phyloP scores from a whole-genome alignment of 768 basidiomycete genomes.

The Jaapia argillacea region DNA sequence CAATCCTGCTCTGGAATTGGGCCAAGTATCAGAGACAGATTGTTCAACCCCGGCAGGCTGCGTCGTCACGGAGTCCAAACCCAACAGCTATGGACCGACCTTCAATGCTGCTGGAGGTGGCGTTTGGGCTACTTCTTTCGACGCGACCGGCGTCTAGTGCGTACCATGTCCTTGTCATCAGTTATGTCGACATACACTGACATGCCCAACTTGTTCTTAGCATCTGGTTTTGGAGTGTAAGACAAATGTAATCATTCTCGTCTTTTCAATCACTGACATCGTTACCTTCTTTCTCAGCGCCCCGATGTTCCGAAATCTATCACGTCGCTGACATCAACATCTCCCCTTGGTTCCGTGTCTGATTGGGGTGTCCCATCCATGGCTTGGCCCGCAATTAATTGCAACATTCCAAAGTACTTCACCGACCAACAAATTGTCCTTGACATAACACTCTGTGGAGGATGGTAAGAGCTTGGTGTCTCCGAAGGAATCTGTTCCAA shows the following conservation, averaged over 20 bases:
- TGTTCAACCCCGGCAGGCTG: slow-evolving; percentile 17
- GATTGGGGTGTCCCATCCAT: slow-evolving; percentile 38
- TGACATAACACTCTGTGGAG: slow-evolving; percentile 64
- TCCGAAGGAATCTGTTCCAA: slow-evolving; percentile 11
- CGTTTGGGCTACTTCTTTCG: slow-evolving; percentile 12
- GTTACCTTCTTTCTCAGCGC: slow-evolving; percentile 19
- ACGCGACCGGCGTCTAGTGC: not conserved
- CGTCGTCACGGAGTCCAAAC: slow-evolving; percentile 16
- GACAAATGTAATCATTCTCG: slow-evolving; percentile 11
- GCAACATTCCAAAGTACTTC: slow-evolving; percentile 43
- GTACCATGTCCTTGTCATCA: not conserved
- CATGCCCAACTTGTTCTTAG: not conserved
- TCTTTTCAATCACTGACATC: slow-evolving; percentile 4
- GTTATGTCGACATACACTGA: too few relatives aligned
- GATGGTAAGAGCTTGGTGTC: slow-evolving; percentile 29
- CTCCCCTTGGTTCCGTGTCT: slow-evolving; percentile 23
- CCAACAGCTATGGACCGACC: slow-evolving; percentile 19
- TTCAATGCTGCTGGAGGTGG: slow-evolving; percentile 27
- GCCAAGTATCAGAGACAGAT: not conserved
- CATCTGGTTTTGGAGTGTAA: not conserved
- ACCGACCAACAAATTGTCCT: slow-evolving; percentile 58
- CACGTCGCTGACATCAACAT: slow-evolving; percentile 18
- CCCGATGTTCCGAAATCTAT: slow-evolving; percentile 26
- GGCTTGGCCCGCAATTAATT: slow-evolving; percentile 26
- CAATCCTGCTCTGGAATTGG: slow-evolving; percentile 5